Evolutionary conservation across 2,329 filamentous ascomycete genomes (phyloP), one percentile per base, ranked within the genome.

Genomic region (Aspergillus sp.): DNA sequence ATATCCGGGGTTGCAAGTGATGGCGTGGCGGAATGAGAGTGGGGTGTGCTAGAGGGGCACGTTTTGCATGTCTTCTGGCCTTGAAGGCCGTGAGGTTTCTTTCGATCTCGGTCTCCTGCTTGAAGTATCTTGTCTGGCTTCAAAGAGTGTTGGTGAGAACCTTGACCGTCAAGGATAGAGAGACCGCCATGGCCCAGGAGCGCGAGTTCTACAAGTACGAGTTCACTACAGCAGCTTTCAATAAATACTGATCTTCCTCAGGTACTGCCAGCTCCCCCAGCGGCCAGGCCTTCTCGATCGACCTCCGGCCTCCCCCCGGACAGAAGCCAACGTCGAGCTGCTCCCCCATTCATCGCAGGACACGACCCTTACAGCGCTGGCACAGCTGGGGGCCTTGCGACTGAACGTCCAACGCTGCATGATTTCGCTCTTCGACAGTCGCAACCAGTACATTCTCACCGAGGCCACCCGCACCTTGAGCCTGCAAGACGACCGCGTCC

Each of bases 391-490:
- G 1, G 71, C 76, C 5, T 67, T 77, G 52, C 74, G 77, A 13
- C 69, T 83, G 4, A 70, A 75, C n/a, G 73, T 71, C 4, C 66
- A 71, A 18, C 75, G 80, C 30, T 70, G 74, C 15, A 62, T 83
- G 20, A 74, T 85, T 48, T 84, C 81, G 1, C 69, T 85, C 17
- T 83, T 85, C 58, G 81, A 83, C 60, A 68, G 67, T 4, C 70
- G 72, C 4, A 64, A 74, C 45, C 81, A 85, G 58, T 76, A 82
- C 59, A 69, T 84, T 18, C 68, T 84, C 15, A 80, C 81, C 53
- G 82, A 84, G 59, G 79, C 81, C 5, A 81, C 80, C 1, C 71
- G 72, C 1, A 71, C 69, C 1, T 68, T 77, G 3, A 75, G 74
- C 32, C 51, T 58, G 3, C 56, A 54, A 12, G 56, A 58, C 22